A percentile compares a stretch with the other conserved stretches of the same genome.
Evolutionary conservation across 169 alveolate genomes (phyloP).

Genomic region (Plasmodium sp.): DNA sequence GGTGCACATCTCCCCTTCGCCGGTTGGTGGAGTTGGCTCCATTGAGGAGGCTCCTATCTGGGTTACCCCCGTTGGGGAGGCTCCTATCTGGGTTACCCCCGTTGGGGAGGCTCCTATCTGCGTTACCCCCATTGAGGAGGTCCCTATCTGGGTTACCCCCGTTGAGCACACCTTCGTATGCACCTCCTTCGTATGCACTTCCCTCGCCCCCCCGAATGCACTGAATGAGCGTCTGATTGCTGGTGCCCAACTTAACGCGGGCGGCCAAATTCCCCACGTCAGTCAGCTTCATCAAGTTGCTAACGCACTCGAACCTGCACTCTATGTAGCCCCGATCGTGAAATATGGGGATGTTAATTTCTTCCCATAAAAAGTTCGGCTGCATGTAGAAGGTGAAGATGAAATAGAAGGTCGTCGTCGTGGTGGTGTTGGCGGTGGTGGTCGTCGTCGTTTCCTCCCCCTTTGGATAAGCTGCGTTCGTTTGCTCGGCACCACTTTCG

Average conservation of each 20-base stretch:
- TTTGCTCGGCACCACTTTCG: background rate
- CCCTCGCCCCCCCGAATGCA: background rate
- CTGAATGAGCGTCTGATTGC: constrained; percentile 16
- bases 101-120: background rate
- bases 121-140: background rate
- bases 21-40: background rate
- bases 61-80: background rate
- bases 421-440: no score
- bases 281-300: constrained; percentile 11
- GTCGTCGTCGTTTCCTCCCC: background rate
- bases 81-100: background rate
- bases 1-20: background rate
- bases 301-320: constrained; percentile 23
- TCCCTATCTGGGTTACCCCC: background rate
- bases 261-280: background rate
- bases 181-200: no score
- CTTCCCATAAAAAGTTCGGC: constrained; percentile 54
- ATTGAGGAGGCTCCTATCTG: background rate
- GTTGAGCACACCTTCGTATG: background rate
- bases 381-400: constrained; percentile 41
- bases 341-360: constrained; percentile 37
- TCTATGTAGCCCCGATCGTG: constrained; percentile 40
- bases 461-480: background rate
- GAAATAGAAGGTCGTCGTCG: background rate
- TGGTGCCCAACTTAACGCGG: background rate